These are phyloP conservation scores for Agrocybe pediades DNA, from an alignment of 768 basidiomycete genomes.

Conservation along the genomic window DNA sequence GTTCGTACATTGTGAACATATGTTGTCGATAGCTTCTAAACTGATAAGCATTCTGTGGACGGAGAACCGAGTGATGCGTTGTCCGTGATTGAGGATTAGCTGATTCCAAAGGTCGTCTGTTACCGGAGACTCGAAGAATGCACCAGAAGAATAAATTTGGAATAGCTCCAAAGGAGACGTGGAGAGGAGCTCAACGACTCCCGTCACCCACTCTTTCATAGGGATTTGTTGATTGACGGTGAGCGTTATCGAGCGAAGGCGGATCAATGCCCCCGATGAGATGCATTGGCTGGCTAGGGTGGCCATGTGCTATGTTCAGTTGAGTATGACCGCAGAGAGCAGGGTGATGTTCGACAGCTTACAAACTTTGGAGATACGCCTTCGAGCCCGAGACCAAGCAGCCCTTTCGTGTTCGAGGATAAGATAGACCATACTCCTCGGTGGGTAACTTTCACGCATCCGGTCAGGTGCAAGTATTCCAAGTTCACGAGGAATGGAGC, in stretches of 20 bases:
- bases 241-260: slow-evolving; percentile 59
- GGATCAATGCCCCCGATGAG: slow-evolving; percentile 35
- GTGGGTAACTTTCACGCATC: slow-evolving; percentile 72
- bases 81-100: slow-evolving; percentile 52
- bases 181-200: slow-evolving; percentile 44
- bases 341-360: slow-evolving; percentile 7
- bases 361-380: slow-evolving; percentile 65
- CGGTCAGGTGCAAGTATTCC: slow-evolving; percentile 60
- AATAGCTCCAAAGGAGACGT: slow-evolving; percentile 56
- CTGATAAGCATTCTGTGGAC: slow-evolving; percentile 65
- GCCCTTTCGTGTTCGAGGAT: slow-evolving; percentile 42
- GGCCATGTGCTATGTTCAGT: slow-evolving; percentile 49
- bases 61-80: slow-evolving; percentile 55
- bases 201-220: slow-evolving; percentile 44
- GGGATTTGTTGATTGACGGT: slow-evolving; percentile 42
- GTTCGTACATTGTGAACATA: slow-evolving; percentile 54
- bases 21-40: slow-evolving; percentile 46
- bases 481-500: slow-evolving; percentile 51
- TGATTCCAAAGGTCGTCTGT: slow-evolving; percentile 51
- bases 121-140: slow-evolving; percentile 37
- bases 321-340: neutral
- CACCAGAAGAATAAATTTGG: slow-evolving; percentile 59
- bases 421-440: slow-evolving; percentile 56
- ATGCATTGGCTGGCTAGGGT: slow-evolving; percentile 43
- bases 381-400: slow-evolving; percentile 62